These are phyloP conservation scores for Chytriomyces hyalinus DNA, from an alignment of 192 early-diverging fungal species.

Conservation along the genomic window DNA sequence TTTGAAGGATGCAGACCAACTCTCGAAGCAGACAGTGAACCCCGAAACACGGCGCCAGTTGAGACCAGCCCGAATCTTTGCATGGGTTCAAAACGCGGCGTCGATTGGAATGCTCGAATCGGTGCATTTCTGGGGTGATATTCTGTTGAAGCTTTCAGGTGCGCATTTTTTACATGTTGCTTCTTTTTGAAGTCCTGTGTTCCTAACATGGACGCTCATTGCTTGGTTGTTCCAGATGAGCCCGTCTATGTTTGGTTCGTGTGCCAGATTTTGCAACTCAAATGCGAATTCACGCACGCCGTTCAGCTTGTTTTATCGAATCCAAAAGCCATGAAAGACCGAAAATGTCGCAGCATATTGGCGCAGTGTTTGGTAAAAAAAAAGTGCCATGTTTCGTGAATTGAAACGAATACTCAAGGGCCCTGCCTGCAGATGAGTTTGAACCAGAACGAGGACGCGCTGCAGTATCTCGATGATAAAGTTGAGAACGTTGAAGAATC, in stretches of 20 bases:
- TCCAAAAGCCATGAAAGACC: neutral
- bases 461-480: neutral
- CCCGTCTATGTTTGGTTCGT: neutral
- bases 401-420: neutral
- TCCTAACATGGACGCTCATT: neutral
- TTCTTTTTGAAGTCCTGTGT: neutral
- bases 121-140: neutral
- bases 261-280: neutral
- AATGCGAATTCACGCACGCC: neutral
- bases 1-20: neutral
- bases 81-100: neutral
- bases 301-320: neutral
- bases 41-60: neutral
- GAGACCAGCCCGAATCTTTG: neutral
- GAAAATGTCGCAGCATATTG: neutral
- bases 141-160: neutral
- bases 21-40: neutral
- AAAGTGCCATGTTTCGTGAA: neutral
- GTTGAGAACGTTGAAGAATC: neutral
- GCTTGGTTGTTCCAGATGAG: neutral
- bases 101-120: conserved; percentile 5
- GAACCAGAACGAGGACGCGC: neutral
- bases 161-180: neutral
- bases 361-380: neutral
- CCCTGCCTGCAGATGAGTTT: neutral